Base-by-base conservation (phyloP, 202 grass and related monocot species). In the Brachypodium distachyon region DNA sequence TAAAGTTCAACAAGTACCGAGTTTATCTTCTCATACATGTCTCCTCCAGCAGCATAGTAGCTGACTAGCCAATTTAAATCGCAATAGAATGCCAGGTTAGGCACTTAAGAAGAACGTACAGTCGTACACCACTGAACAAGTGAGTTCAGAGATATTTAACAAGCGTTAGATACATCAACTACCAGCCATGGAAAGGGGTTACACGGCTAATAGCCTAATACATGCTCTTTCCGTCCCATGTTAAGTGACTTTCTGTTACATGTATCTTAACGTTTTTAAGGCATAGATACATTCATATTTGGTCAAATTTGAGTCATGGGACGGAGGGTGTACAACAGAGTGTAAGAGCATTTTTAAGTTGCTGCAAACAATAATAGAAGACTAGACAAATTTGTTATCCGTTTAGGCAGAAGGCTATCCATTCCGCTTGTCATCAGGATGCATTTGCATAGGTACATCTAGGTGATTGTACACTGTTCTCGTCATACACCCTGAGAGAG, bases 291-390 rank as follows among this genome's bases (percentile, higher is more conserved):
- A n/a, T n/a, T n/a, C n/a, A n/a, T n/a, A n/a, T n/a, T n/a, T n/a
- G n/a, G n/a, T n/a, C n/a, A n/a, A n/a, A n/a, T n/a, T n/a, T n/a
- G n/a, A n/a, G n/a, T n/a, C n/a, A n/a, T n/a, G n/a, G n/a, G n/a
- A n/a, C n/a, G n/a, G n/a, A n/a, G n/a, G n/a, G n/a, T n/a, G 33
- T 78, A 83, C 68, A 67, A 67, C 56, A 64, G 25, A 19, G 48
- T 13, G 64, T 13, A 19, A 12, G 9, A 61, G 28, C 12, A 67
- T 37, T 52, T 46, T 69, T 22, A 38, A 22, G 12, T 51, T 70
- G 47, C 13, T 12, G 2, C 56, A 61, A 34, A 9, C 61, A 80
- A 48, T 19, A 81, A 42, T 37, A n/a, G 8, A 10, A 19, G 28
- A 36, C 41, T 19, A 47, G 3, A 22, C 12, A 74, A 23, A 27